A percentile compares a stretch with the other conserved stretches of the same genome.
Evolutionary conservation across 768 basidiomycete species (phyloP).

Genomic region (Tephrocybe sp.): DNA sequence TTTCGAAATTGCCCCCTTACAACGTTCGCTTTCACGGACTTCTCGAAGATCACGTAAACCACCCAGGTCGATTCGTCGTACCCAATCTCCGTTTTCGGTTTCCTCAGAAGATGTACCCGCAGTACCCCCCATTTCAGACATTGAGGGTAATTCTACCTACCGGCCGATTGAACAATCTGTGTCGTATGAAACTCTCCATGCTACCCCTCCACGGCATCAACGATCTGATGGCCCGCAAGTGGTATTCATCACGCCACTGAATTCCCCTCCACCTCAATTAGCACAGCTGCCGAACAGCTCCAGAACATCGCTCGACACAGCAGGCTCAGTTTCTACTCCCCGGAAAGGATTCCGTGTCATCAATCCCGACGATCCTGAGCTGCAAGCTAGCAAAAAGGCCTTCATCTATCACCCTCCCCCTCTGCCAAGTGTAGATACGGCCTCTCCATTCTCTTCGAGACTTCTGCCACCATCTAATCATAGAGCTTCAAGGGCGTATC

Average conservation of each 20-base stretch:
- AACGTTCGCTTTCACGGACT: conserved; percentile 8
- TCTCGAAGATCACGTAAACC: conserved; percentile 13
- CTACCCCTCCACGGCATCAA: conserved; percentile 1
- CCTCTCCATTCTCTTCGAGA: conserved; percentile 16
- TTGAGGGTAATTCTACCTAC: conserved; percentile 1
- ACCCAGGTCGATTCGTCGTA: conserved; percentile 6
- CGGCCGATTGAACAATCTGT: neutral
- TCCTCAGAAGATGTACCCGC: neutral
- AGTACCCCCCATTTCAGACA: neutral
- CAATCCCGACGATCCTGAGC: conserved; percentile 34
- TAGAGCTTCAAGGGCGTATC: conserved; percentile 5
- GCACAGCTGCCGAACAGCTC: conserved; percentile 10
- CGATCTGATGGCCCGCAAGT: conserved; percentile 28
- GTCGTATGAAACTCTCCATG: neutral
- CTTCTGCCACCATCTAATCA: conserved; percentile 15
- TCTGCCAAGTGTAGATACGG: conserved; percentile 13
- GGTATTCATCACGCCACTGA: conserved; percentile 31
- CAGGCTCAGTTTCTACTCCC: conserved; percentile 17
- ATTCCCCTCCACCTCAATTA: conserved; percentile 19
- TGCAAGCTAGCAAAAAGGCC: conserved; percentile 13
- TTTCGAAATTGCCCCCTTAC: conserved; percentile 7
- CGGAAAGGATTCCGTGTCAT: conserved; percentile 27
- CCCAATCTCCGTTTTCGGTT: neutral
- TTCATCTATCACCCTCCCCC: conserved; percentile 22
- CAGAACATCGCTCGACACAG: conserved; percentile 13